Conservation (phyloP, 768 basidiomycete species). For the Termitomyces bulborhizus region DNA sequence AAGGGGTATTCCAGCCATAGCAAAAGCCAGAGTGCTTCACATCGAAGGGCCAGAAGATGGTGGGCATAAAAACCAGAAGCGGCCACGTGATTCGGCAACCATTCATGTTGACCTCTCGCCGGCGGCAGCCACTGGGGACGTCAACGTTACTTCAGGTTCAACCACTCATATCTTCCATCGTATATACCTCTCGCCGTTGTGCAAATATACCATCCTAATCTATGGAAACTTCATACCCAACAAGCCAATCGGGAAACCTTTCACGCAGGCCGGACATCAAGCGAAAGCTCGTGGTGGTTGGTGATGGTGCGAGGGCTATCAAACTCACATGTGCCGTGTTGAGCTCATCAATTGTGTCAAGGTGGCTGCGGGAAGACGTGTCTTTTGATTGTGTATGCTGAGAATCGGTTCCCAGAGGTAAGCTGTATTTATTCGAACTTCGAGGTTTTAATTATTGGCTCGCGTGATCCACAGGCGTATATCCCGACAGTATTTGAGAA, state of each 20-base stretch:
- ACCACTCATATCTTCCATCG: conserved; percentile 2
- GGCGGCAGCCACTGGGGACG: not conserved
- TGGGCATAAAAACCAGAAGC: conserved; percentile 18
- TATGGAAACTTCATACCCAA: conserved; percentile 23
- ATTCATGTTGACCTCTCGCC: not conserved
- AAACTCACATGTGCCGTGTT: conserved; percentile 3
- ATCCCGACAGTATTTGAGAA: conserved; percentile 94
- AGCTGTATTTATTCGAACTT: conserved; percentile 13
- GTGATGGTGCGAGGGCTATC: conserved; percentile 56
- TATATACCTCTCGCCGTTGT: not conserved
- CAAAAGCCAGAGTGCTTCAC: conserved; percentile 39
- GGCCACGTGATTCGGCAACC: conserved; percentile 22
- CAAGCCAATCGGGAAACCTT: conserved; percentile 20
- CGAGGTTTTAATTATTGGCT: conserved; percentile 12
- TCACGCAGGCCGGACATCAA: conserved; percentile 70
- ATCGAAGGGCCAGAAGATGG: conserved; percentile 57
- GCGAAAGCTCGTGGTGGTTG: conserved; percentile 84
- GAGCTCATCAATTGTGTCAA: conserved; percentile 23
- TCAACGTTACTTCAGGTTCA: not conserved
- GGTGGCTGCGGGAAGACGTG: conserved; percentile 92
- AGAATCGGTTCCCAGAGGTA: conserved; percentile 95
- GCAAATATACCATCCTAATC: conserved; percentile 6
- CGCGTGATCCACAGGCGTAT: conserved; percentile 56
- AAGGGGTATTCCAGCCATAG: conserved; percentile 52
- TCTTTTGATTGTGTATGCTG: conserved; percentile 92